Conservation (phyloP, 805 yeast species). For the Metschnikowia gelsemii region DNA sequence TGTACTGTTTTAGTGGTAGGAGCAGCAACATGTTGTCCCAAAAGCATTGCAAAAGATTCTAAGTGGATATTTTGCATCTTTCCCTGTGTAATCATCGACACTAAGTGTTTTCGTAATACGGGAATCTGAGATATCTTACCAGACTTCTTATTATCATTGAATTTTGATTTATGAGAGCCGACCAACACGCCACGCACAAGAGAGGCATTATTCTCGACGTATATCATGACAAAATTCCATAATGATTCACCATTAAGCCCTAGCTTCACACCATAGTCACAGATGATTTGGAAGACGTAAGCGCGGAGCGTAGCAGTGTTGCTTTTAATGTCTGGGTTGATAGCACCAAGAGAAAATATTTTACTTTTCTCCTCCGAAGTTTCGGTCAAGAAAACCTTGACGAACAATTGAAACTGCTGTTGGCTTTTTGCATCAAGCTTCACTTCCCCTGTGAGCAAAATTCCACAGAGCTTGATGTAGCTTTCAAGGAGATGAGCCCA, state of each 20-base stretch:
- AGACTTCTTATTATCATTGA: slow-evolving; percentile 49
- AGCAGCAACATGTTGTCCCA: slow-evolving; percentile 41
- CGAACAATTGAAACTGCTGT: slow-evolving; percentile 57
- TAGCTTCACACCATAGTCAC: slow-evolving; percentile 53
- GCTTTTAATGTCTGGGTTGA: slow-evolving; percentile 62
- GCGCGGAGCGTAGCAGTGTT: slow-evolving; percentile 51
- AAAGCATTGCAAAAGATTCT: slow-evolving; percentile 42
- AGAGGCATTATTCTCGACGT: slow-evolving; percentile 43
- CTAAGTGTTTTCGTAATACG: slow-evolving; percentile 53
- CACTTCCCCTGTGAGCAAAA: slow-evolving; percentile 40
- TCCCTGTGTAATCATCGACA: slow-evolving; percentile 45
- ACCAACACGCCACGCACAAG: slow-evolving; percentile 53
- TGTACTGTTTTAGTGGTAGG: slow-evolving; percentile 20
- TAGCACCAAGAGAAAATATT: slow-evolving; percentile 67
- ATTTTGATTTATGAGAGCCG: slow-evolving; percentile 50
- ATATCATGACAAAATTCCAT: slow-evolving; percentile 65
- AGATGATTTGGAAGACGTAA: slow-evolving; percentile 51
- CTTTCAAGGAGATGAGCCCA: slow-evolving; percentile 73
- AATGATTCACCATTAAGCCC: slow-evolving; percentile 57
- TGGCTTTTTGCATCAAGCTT: slow-evolving; percentile 52
- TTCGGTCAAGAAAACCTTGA: slow-evolving; percentile 59
- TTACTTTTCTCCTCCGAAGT: slow-evolving; percentile 59
- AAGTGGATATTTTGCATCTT: slow-evolving; percentile 49
- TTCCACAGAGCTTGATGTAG: slow-evolving; percentile 54
- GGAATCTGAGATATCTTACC: slow-evolving; percentile 47